phyloP scores from a whole-genome alignment of 306 rosid genomes.

The Sechiopsis laciniata region DNA sequence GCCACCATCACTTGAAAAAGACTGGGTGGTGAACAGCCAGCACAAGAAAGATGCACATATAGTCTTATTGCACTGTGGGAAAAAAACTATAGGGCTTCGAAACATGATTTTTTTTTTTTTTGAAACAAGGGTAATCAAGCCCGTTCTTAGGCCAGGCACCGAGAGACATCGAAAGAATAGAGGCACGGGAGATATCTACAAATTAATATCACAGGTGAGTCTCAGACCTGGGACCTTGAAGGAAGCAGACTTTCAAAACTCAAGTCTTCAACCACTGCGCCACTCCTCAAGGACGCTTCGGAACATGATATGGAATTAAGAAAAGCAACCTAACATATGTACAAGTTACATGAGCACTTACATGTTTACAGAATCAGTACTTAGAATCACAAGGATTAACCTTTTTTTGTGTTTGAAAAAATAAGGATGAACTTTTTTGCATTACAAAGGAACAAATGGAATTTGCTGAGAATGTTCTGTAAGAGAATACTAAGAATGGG shows the following conservation, averaged over 20 bases:
- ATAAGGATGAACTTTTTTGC: not conserved
- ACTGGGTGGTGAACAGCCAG: not conserved
- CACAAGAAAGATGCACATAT: slow-evolving; percentile 7
- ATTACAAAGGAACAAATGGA: not conserved
- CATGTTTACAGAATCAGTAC: slow-evolving; percentile 1
- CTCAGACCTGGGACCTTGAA: no score
- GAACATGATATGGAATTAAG: slow-evolving; percentile 1
- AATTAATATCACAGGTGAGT: no score
- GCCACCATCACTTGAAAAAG: slow-evolving; percentile 7
- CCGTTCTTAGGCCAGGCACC: no score
- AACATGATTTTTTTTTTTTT: no score
- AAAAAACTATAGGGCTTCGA: not conserved
- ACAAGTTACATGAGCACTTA: not conserved
- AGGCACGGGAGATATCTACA: no score
- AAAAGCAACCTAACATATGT: not conserved
- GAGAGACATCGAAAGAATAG: no score
- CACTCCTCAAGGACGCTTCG: no score
- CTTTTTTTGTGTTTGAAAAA: not conserved
- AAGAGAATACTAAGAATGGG: not conserved
- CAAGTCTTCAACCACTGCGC: no score
- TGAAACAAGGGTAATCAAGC: no score
- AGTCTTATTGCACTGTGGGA: not conserved
- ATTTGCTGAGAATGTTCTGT: not conserved
- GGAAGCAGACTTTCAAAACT: no score
- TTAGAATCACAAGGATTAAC: not conserved